phyloP scores from a whole-genome alignment of 1,284 basidiomycete genomes.

The Ganoderma boninense region DNA sequence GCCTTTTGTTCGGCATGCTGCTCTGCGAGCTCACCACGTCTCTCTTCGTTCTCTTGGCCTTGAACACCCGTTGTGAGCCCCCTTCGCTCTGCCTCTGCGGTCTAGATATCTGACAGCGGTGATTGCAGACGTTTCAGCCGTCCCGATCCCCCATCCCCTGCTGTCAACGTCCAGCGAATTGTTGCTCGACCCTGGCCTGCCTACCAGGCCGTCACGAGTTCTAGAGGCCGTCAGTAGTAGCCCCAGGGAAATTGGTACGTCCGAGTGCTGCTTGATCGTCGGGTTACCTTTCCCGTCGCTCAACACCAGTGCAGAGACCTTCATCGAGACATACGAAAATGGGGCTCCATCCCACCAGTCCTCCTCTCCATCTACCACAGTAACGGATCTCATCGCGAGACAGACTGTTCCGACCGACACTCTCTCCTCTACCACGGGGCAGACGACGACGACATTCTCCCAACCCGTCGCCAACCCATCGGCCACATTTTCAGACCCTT shows the following conservation, averaged over 20 bases:
- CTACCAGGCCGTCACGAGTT: neutral
- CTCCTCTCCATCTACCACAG: neutral
- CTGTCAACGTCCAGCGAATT: neutral
- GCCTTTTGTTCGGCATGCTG: neutral
- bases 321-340: too few relatives aligned
- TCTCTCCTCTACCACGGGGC: neutral
- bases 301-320: neutral
- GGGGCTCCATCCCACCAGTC: neutral
- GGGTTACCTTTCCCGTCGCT: neutral
- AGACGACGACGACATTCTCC: neutral
- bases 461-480: neutral
- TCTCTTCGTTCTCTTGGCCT: neutral
- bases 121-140: neutral
- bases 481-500: neutral
- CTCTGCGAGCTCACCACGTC: neutral
- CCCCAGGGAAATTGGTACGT: neutral
- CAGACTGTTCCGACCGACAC: neutral
- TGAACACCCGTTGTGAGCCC: neutral
- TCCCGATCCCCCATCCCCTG: neutral
- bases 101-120: neutral
- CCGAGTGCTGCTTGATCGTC: neutral
- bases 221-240: neutral
- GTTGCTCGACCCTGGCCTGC: neutral
- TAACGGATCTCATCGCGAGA: neutral
- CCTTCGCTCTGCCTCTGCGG: neutral